These are phyloP conservation scores for Acer campestre DNA, from an alignment of 345 rosid genomes.

Conservation along the genomic window DNA sequence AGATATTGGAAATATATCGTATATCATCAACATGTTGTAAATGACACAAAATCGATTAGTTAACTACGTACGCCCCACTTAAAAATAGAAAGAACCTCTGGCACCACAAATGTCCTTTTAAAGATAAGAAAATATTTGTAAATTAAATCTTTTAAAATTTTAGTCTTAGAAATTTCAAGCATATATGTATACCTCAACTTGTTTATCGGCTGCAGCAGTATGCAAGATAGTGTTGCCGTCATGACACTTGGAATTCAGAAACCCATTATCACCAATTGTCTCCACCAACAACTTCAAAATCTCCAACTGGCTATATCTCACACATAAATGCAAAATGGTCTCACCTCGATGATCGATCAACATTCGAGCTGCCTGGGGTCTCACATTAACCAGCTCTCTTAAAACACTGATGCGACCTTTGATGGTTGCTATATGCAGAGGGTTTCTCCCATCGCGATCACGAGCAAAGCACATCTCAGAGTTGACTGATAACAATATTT, in stretches of 20 bases:
- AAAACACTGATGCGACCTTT: neutral
- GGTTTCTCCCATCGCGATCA: conserved; percentile 1
- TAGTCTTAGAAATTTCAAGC: no score
- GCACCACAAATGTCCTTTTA: no score
- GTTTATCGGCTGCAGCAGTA: neutral
- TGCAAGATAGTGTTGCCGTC: conserved; percentile 16
- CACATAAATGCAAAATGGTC: conserved; percentile 24
- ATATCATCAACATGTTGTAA: no score
- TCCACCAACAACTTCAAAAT: conserved; percentile 8
- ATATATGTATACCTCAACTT: conserved; percentile 12
- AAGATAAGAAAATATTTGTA: no score
- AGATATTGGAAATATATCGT: no score
- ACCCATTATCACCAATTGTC: neutral
- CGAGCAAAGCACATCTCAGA: neutral
- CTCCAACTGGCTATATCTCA: conserved; percentile 2
- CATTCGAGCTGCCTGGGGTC: neutral
- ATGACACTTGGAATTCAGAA: neutral
- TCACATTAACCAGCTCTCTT: neutral
- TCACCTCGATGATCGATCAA: neutral
- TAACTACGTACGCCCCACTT: no score
- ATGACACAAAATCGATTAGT: no score
- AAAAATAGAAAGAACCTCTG: no score
- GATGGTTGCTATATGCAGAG: conserved; percentile 13
- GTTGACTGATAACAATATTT: conserved; percentile 1
- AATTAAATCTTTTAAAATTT: no score